Evolutionary conservation across 179 eudicot genomes (phyloP), one percentile per base, ranked within the genome.

Genomic region (Silene vulgaris): DNA sequence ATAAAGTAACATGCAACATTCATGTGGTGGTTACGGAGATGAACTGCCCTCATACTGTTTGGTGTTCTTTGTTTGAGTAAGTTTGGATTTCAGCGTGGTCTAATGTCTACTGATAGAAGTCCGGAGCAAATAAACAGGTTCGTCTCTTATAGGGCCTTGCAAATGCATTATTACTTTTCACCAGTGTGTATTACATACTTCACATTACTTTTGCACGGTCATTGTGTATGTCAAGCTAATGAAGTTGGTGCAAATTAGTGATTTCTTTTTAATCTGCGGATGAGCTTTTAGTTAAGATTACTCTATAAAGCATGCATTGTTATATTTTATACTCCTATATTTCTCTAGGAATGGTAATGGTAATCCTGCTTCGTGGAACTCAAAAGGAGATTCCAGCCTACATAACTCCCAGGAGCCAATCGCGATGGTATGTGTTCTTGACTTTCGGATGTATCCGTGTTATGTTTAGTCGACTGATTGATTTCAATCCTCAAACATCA

Each of bases 51-150:
- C 59, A 71, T 76, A 75, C 73, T 65, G 72, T 69, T 72, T 72
- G 72, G 63, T 82, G 84, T 77, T 81, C 59, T 72, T 29, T 74
- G 68, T 72, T 80, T 74, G 80, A 80, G 73, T 70, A 86, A 72
- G 80, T 72, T 71, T 73, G 65, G 65, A 62, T 59, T 45, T 76
- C 77, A 48, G 74, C 67, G 71, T 69, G 78, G 8, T 69, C 59
- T 69, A 5, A 89, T 87, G 97, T 85, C 89, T 80, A 77, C 86
- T 29, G 76, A 75, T 84, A 74, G 78, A 67, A 82, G 78, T 76
- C 68, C 81, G 73, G 43, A 77, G 74, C 87, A 81, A 72, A 60
- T 80, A 5, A 83, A 50, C 81, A 79, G 78, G 82, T 80, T 82
- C 66, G 30, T 52, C 72, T 71, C 62, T 26, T 74, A 37, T 64